Evolutionary conservation across 352 stramenopile genomes (phyloP).

Genomic region (Elongisporangium senticosum): DNA sequence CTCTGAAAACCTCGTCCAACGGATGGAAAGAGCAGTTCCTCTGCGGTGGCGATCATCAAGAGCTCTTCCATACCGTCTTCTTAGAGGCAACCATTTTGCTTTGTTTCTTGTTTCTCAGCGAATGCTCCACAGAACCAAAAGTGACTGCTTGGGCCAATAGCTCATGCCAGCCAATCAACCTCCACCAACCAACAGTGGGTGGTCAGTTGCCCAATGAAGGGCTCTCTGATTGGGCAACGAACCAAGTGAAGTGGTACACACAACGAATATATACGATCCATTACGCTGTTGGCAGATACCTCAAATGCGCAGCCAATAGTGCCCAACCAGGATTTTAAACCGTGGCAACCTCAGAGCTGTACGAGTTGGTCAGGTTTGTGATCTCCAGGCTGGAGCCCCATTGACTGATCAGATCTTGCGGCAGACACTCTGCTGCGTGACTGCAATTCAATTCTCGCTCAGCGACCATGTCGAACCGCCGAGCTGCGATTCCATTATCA

Average conservation of each 20-base stretch:
- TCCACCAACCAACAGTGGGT: conserved; percentile 9
- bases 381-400: too few species aligned
- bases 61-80: conserved; percentile 82
- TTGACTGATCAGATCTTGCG: too few species aligned
- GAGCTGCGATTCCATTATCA: too few species aligned
- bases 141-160: conserved; percentile 3
- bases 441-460: too few species aligned
- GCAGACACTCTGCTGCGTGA: too few species aligned
- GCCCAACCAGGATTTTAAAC: conserved; percentile 21
- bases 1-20: conserved; percentile 45
- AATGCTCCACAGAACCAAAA: conserved; percentile 64
- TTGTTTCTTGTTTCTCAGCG: conserved; percentile 73
- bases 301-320: conserved; percentile 29
- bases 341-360: conserved; percentile 28
- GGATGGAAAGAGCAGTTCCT: conserved; percentile 30
- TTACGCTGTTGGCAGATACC: conserved; percentile 26
- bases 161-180: conserved; percentile 6
- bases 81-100: conserved; percentile 87
- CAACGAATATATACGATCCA: too few species aligned
- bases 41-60: conserved; percentile 14
- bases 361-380: conserved; percentile 5
- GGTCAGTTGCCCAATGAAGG: background rate
- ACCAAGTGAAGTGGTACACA: background rate
- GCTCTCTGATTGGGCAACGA: background rate
- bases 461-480: too few species aligned